These are phyloP conservation scores for Kwoniella pini DNA, from an alignment of 768 basidiomycete genomes.

Conservation along the genomic window DNA sequence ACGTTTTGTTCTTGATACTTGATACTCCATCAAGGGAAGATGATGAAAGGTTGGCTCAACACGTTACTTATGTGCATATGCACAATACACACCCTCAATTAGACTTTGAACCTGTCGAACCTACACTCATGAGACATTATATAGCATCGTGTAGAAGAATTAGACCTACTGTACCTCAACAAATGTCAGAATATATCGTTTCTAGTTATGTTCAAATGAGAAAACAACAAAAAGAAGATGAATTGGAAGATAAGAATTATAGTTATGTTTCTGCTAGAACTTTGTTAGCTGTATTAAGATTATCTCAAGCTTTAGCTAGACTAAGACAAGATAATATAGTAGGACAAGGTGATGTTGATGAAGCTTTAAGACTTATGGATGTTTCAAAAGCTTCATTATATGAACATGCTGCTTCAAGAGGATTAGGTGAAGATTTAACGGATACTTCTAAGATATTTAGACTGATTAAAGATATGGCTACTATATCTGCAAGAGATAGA, in stretches of 20 bases:
- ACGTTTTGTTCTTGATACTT: conserved; percentile 91
- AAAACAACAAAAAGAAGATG: conserved; percentile 87
- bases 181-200: conserved; percentile 89
- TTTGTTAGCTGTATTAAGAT: conserved; percentile 86
- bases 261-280: conserved; percentile 96
- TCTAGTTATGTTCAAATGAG: conserved; percentile 94
- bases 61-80: conserved; percentile 99
- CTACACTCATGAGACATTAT: conserved; percentile 88
- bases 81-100: conserved; percentile 83
- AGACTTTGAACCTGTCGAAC: conserved; percentile 73
- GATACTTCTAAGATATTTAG: conserved; percentile 81
- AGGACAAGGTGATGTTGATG: conserved; percentile 85
- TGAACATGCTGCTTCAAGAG: conserved; percentile 63
- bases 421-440: conserved; percentile 70
- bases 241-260: conserved; percentile 81
- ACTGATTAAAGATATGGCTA: conserved; percentile 82
- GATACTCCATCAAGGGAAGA: conserved; percentile 94
- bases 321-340: conserved; percentile 81
- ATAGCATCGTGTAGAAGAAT: conserved; percentile 86
- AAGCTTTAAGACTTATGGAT: conserved; percentile 94
- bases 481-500: conserved; percentile 44
- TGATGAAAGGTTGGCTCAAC: conserved; percentile 92
- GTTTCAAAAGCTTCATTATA: conserved; percentile 88
- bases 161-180: conserved; percentile 83
- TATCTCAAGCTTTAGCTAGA: conserved; percentile 91